Base-by-base conservation (phyloP, 768 basidiomycete genomes). In the Amanita pallidorosea region DNA sequence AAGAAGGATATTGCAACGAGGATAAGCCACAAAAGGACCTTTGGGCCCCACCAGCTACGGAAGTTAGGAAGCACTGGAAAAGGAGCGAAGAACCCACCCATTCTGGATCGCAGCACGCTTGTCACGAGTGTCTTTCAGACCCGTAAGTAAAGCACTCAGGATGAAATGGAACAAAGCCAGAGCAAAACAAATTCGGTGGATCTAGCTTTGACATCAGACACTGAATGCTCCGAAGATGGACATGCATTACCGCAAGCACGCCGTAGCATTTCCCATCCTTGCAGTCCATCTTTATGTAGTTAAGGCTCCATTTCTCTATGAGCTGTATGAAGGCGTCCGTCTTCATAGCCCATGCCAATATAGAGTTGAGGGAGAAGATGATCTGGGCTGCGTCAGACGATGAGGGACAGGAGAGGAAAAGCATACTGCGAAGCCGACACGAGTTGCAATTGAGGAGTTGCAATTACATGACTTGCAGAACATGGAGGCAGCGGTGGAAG, bases 391-490 rank as follows among this genome's bases (percentile, higher is more conserved):
- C 37, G n/a, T 42, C 18, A n/a, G 50, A 27, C 47, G 47, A 11
- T 8, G 11, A 20, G n/a, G 4, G 15, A 9, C 12, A 15, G 12
- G 44, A 12, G 38, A 13, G 18, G 34, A 15, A 34, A 22, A 17
- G 2, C 29, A 17, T 20, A 90, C 92, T 13, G 91, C 92, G 67
- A 93, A 96, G 31, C 94, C 94, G 52, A 97, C 85, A 61, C 94
- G 85, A 40, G 94, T 97, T 0, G 96, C 96, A 58, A 99, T 97
- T 0, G 92, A 95, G 7, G 92, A 95, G 64, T 98, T 97, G 70
- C 96, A 99, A 64, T 98, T 98, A 68, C 95, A 99, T 29, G 88
- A 92, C 73, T 96, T 97, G 77, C 84, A 93, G 71, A 96, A 90
- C 80, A 95, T 92, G 33, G 89, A 92, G 3, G 94, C 93, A 83